Evolutionary conservation across 1,284 basidiomycete genomes (phyloP), one percentile per base, ranked within the genome.

Genomic region (Tilletiaria anomala): DNA sequence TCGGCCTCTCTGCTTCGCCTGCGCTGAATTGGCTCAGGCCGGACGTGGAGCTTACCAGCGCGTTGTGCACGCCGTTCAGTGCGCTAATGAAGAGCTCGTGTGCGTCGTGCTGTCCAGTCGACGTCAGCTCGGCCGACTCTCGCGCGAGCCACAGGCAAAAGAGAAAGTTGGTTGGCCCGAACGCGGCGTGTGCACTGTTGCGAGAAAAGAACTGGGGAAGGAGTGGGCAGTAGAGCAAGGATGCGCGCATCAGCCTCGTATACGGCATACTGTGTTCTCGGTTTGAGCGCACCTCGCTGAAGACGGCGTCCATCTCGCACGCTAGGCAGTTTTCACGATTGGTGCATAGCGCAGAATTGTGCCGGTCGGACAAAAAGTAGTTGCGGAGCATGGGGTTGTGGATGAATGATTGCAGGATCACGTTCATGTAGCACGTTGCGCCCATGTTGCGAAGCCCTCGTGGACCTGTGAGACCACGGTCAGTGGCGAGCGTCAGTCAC

Each of bases 351-450:
- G 56, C 70, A 69, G 61, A 82, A 80, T 65, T 62, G 62, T 91
- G 86, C 58, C 78, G 80, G 66, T 94, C 89, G 38, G 80, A 76
- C 14, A 96, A 75, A 58, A 89, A 96, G 67, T 83, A 87, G 55
- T 85, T 84, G 33, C 86, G 77, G 6, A 96, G 72, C 4, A 94
- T 72, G 0, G 89, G 89, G 56, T 94, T 97, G 68, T 88, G 83
- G 11, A 87, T 71, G 58, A 97, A 81, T n/a, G 78, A 78, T 68
- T 97, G 91, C 5, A 97, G 74, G 35, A 96, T 78, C 39, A 83
- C 85, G 49, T 87, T 91, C 61, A 97, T 73, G 70, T 88, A 96
- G 61, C 89, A 97, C 0, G 89, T 96, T 56, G 91, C 84, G 4
- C 86, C 85, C 5, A 94, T 78, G 64, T 94, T 94, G 35, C 93